These are phyloP conservation scores for Fraxinus pennsylvanica DNA, from an alignment of 257 asterid species.

Conservation along the genomic window DNA sequence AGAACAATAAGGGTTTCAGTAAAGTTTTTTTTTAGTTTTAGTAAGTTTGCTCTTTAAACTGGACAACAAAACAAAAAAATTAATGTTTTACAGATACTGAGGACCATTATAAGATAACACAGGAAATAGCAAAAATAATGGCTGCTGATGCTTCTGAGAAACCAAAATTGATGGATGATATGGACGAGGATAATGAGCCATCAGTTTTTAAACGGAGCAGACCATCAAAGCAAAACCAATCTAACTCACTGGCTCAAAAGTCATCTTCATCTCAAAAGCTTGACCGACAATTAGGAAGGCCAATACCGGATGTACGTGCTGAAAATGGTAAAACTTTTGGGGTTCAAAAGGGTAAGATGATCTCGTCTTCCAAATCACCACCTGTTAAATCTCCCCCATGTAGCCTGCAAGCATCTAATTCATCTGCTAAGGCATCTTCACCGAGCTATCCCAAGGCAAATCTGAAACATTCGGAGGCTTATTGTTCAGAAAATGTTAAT, in stretches of 20 bases:
- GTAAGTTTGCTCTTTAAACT: neutral
- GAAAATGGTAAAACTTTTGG: constrained; percentile 64
- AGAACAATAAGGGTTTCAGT: neutral
- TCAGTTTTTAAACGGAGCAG: constrained; percentile 68
- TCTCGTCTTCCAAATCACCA: constrained; percentile 53
- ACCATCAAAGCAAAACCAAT: constrained; percentile 61
- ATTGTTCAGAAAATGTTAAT: constrained; percentile 33
- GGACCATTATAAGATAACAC: constrained; percentile 25
- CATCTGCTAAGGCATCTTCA: constrained; percentile 39
- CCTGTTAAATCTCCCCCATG: constrained; percentile 50
- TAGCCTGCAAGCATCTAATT: constrained; percentile 51
- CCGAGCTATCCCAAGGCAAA: constrained; percentile 37
- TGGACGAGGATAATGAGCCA: constrained; percentile 83
- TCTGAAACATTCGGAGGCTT: constrained; percentile 40
- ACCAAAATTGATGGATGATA: constrained; percentile 49
- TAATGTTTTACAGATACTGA: constrained; percentile 8
- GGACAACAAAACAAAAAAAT: neutral
- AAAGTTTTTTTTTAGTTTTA: neutral
- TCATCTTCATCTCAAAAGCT: constrained; percentile 53
- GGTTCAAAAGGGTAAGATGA: constrained; percentile 46
- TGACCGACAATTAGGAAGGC: constrained; percentile 51
- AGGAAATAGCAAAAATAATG: constrained; percentile 42
- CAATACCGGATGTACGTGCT: constrained; percentile 44
- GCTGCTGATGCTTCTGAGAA: constrained; percentile 62
- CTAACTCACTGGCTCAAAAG: constrained; percentile 45